phyloP scores from a whole-genome alignment of 108 stramenopile genomes.

The Nannochloropsis gaditana region DNA sequence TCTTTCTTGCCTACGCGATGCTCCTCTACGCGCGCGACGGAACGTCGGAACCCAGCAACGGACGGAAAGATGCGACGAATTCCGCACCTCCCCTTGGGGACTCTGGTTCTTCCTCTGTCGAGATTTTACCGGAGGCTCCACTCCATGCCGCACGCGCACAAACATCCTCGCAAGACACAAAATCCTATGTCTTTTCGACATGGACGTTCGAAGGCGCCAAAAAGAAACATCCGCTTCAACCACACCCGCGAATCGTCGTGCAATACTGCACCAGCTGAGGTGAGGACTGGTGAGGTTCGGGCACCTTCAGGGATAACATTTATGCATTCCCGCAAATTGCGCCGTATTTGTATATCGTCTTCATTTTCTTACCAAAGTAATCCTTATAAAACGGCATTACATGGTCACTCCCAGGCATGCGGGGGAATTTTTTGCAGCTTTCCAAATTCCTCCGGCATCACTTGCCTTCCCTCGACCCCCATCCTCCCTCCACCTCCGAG shows the following conservation, averaged over 20 bases:
- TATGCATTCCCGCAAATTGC: too few species aligned
- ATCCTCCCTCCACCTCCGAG: background rate
- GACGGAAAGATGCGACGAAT: background rate
- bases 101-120: too few species aligned
- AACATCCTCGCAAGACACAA: too few species aligned
- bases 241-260: background rate
- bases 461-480: background rate
- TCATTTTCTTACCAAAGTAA: too few species aligned
- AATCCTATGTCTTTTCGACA: too few species aligned
- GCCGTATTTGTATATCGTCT: too few species aligned
- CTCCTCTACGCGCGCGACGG: background rate
- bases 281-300: background rate
- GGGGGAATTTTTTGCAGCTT: constrained; percentile 17
- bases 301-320: too few species aligned
- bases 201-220: too few species aligned
- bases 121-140: too few species aligned
- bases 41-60: background rate
- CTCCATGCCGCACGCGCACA: too few species aligned
- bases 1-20: background rate
- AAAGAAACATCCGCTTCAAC: background rate
- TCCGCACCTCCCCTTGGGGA: too few species aligned
- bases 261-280: constrained; percentile 17
- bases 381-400: too few species aligned
- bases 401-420: background rate
- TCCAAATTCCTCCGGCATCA: background rate